phyloP scores from a whole-genome alignment of 2,329 filamentous ascomycete species.

The Xylaria sp. region DNA sequence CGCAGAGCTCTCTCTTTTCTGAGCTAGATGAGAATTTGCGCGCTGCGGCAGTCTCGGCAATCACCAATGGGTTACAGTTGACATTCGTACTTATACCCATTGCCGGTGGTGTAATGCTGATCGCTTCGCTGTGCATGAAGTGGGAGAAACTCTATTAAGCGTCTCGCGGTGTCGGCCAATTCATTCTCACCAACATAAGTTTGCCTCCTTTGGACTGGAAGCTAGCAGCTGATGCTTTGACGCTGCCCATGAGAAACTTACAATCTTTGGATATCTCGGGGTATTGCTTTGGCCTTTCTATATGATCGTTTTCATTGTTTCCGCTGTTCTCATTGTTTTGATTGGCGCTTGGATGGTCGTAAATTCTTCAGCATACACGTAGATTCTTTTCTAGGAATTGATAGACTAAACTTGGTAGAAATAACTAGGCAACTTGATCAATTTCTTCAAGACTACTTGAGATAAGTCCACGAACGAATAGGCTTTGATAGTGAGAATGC shows the following conservation, averaged over 20 bases:
- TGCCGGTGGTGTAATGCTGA: constrained; percentile 31
- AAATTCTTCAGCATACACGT: too few relatives aligned
- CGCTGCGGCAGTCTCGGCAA: constrained; percentile 39
- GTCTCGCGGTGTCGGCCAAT: not conserved
- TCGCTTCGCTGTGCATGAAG: constrained; percentile 36
- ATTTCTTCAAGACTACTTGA: too few relatives aligned
- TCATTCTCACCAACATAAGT: not conserved
- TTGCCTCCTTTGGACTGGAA: not conserved
- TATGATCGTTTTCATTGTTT: too few relatives aligned
- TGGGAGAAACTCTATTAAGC: constrained; percentile 35
- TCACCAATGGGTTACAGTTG: constrained; percentile 34
- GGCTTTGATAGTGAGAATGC: too few relatives aligned
- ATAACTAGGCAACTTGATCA: too few relatives aligned
- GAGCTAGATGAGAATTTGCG: constrained; percentile 35
- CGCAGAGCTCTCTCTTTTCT: constrained; percentile 42
- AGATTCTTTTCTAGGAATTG: too few relatives aligned
- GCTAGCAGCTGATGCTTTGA: not conserved
- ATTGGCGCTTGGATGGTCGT: too few relatives aligned
- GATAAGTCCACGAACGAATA: too few relatives aligned
- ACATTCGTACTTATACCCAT: constrained; percentile 22
- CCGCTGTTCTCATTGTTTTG: too few relatives aligned
- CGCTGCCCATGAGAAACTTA: not conserved
- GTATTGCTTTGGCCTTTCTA: not conserved
- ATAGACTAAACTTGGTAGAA: too few relatives aligned
- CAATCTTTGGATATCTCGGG: not conserved